Conservation (phyloP, 768 basidiomycete genomes). For the Hydnomerulius pinastri region DNA sequence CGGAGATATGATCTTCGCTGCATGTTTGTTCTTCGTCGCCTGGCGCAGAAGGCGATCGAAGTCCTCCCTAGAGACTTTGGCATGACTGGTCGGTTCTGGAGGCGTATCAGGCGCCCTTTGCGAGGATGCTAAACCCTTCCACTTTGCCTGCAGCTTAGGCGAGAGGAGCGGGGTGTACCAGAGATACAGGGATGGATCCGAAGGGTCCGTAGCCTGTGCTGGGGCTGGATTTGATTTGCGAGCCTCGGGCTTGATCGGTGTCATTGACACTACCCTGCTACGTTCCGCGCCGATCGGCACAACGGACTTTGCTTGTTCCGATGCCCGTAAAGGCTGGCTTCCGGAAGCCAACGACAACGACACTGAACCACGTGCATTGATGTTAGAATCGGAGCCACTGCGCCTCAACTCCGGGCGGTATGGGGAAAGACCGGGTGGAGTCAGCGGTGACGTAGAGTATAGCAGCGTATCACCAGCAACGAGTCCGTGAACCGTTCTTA, state of each 20-base stretch:
- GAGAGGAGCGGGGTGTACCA: slow-evolving; percentile 13
- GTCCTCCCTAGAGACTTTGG: slow-evolving; percentile 15
- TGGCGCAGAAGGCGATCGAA: slow-evolving; percentile 29
- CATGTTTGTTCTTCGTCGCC: slow-evolving; percentile 22
- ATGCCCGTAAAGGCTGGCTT: slow-evolving; percentile 25
- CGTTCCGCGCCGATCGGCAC: slow-evolving; percentile 34
- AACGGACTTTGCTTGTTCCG: slow-evolving; percentile 22
- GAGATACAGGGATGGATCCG: neutral
- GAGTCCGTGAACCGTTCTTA: slow-evolving; percentile 1
- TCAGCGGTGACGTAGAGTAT: neutral
- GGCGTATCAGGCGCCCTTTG: slow-evolving; percentile 1
- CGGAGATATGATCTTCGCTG: slow-evolving; percentile 32
- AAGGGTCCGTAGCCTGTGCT: neutral
- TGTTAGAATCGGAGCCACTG: slow-evolving; percentile 6
- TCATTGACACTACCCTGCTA: slow-evolving; percentile 21
- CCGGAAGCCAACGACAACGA: slow-evolving; percentile 27
- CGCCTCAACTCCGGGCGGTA: slow-evolving; percentile 10
- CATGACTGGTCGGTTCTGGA: neutral
- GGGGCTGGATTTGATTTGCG: slow-evolving; percentile 2
- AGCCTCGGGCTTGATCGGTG: slow-evolving; percentile 9
- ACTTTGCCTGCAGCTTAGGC: slow-evolving; percentile 5
- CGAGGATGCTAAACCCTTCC: neutral
- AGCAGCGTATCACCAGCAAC: neutral
- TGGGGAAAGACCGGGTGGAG: slow-evolving; percentile 26
- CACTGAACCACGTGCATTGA: slow-evolving; percentile 9